Evolutionary conservation across 495 filamentous ascomycete species (phyloP).

Genomic region (Aspergillus wentii): DNA sequence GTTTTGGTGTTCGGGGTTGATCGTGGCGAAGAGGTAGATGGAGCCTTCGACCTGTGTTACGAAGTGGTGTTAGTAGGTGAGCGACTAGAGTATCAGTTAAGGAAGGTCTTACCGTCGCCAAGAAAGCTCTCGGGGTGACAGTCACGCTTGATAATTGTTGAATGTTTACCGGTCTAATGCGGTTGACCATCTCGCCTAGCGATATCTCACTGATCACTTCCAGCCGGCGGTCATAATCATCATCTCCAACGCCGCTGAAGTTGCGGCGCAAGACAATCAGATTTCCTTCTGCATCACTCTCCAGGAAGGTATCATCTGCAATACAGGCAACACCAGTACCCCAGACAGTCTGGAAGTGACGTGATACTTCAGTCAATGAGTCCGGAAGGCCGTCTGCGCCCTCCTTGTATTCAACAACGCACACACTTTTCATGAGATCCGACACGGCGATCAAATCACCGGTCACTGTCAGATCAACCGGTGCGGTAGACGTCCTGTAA

Average conservation of each 20-base stretch:
- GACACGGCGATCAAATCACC: constrained; percentile 72
- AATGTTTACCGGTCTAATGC: constrained; percentile 58
- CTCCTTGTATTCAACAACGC: constrained; percentile 62
- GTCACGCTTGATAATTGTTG: constrained; percentile 58
- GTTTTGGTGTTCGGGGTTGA: constrained; percentile 64
- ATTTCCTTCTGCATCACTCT: constrained; percentile 83
- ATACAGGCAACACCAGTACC: constrained; percentile 69
- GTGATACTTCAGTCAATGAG: constrained; percentile 64
- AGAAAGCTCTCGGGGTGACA: constrained; percentile 77
- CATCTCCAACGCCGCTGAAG: constrained; percentile 60
- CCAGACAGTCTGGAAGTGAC: constrained; percentile 80
- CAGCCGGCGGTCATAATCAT: constrained; percentile 70
- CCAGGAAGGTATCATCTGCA: constrained; percentile 68
- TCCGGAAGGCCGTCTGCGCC: constrained; percentile 37
- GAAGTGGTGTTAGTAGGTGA: constrained; percentile 1
- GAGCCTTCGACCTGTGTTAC: constrained; percentile 72
- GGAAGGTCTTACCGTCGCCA: constrained; percentile 71
- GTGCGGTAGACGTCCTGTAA: constrained; percentile 79
- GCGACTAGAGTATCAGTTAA: neutral
- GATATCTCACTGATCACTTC: constrained; percentile 73
- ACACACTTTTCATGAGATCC: constrained; percentile 91
- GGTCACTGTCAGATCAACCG: constrained; percentile 72
- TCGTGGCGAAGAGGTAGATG: constrained; percentile 82
- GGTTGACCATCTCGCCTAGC: constrained; percentile 89
- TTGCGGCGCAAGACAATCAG: constrained; percentile 73